Base-by-base conservation (phyloP, 345 rosid species). In the Cardiospermum halicacabum region DNA sequence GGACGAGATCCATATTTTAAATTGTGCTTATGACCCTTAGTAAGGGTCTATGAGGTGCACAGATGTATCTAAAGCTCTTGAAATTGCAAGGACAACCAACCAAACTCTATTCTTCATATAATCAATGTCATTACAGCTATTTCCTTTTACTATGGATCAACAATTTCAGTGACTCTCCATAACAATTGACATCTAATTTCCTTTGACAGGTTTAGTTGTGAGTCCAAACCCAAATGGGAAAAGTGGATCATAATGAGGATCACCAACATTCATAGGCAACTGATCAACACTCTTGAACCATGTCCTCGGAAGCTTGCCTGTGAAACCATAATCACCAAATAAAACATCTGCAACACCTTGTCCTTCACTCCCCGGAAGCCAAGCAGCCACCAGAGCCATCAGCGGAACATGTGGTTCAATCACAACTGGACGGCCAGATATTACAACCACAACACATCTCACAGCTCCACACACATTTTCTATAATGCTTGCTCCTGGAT, bases 281-380 rank as follows among this genome's bases (percentile, higher is more conserved):
- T 88, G 91, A 49, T 85, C 83, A 45, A 85, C 80, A 1, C 83
- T 78, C 77, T 62, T 85, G 64, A 85, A 77, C 89, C 89, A 88
- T 39, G 89, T 82, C 19, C 83, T 57, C 9, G 87, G 71, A 48
- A 85, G 72, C 63, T 78, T 85, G 48, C 82, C 82, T 0, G 75
- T 77, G 67, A 80, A 82, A 9, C 78, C 82, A 51, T 79, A 74
- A 65, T 82, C 77, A n/a, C 85, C 85, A 58, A 78, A 76, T 30
- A 81, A 36, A 60, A 62, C 65, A 58, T 82, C 86, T 3, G 80
- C 78, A 59, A 82, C 84, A 48, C 87, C 84, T 73, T 77, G 82
- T 11, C 87, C 87, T 63, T 80, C 87, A 8, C 77, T 75, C 65
- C 87, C 86, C 0, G 87, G 87, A 7, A 82, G 82, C 87, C 87